A percentile compares a stretch with the other conserved stretches of the same genome.
Evolutionary conservation across 345 rosid genomes (phyloP).

Genomic region (Eucalyptus grandis): DNA sequence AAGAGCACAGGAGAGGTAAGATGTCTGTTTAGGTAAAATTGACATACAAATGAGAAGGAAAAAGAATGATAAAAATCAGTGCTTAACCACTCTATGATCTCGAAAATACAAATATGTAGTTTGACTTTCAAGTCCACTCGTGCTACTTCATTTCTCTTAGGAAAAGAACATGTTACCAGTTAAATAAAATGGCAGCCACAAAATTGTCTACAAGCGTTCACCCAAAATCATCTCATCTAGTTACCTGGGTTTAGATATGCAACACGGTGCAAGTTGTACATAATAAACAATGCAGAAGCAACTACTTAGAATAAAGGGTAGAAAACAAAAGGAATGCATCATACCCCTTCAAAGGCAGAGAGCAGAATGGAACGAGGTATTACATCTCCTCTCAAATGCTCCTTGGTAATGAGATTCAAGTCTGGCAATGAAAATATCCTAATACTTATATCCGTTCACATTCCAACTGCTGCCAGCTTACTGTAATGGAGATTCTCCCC

Average conservation of each 20-base stretch:
- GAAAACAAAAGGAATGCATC: background rate
- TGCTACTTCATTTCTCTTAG: background rate
- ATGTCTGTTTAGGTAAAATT: conserved; percentile 6
- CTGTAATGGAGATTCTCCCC: conserved; percentile 59
- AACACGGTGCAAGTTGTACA: background rate
- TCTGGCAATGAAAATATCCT: conserved; percentile 68
- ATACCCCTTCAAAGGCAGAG: conserved; percentile 91
- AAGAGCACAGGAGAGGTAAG: conserved; percentile 87
- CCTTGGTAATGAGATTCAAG: conserved; percentile 70
- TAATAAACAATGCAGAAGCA: background rate
- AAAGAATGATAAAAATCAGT: background rate
- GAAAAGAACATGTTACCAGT: background rate
- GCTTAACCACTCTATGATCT: background rate
- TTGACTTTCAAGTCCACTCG: background rate
- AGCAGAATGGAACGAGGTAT: conserved; percentile 85
- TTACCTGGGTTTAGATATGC: background rate
- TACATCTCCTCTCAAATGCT: conserved; percentile 82
- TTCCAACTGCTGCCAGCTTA: conserved; percentile 85
- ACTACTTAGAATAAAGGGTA: background rate
- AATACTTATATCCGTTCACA: conserved; percentile 88
- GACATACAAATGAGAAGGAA: background rate
- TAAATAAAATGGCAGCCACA: background rate
- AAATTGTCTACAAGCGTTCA: background rate
- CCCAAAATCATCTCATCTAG: background rate
- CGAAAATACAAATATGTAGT: background rate